Conservation (phyloP, 768 basidiomycete genomes). For the Auricularia sp. region DNA sequence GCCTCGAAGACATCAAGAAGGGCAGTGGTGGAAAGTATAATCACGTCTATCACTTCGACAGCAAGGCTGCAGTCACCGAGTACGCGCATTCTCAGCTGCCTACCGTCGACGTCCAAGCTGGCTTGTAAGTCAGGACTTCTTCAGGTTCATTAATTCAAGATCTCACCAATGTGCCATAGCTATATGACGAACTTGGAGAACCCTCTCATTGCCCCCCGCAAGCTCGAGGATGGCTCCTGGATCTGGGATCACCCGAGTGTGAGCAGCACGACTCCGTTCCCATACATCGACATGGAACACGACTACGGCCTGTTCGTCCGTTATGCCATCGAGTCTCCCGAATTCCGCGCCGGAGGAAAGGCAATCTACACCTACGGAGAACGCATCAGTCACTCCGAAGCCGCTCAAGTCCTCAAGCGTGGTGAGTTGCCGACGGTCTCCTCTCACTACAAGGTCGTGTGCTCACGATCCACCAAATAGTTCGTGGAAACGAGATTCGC, state of each 20-base stretch:
- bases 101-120: slow-evolving; percentile 17
- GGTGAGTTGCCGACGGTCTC: background rate
- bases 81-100: slow-evolving; percentile 6
- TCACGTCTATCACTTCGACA: background rate
- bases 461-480: background rate
- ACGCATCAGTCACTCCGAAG: background rate
- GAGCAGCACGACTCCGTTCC: background rate
- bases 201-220: background rate
- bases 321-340: slow-evolving; percentile 1
- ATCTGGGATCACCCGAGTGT: background rate
- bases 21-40: background rate
- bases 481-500: background rate
- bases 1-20: background rate
- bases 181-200: background rate
- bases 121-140: background rate
- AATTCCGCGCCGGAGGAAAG: background rate
- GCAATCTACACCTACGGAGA: background rate
- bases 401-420: background rate
- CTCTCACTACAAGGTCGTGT: background rate
- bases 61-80: background rate
- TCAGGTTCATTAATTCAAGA: background rate
- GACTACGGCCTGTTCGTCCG: slow-evolving; percentile 5
- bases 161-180: background rate
- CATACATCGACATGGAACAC: background rate
- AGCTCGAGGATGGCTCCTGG: background rate